Base-by-base conservation (phyloP, 306 rosid species). In the Prunus salicina region DNA sequence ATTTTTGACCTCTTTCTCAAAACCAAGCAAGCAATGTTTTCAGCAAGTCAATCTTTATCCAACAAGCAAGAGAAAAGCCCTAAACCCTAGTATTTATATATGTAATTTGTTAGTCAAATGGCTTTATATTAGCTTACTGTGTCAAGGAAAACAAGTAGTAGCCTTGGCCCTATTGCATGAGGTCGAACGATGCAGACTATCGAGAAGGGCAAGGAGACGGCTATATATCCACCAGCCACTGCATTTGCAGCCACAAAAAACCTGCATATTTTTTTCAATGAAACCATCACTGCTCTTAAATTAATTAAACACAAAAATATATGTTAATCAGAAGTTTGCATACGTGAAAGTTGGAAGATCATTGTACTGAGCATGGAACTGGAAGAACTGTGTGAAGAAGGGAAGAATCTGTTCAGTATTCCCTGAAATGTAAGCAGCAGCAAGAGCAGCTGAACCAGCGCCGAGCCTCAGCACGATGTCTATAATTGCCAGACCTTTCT, bases 321-420 rank as follows among this genome's bases (percentile, higher is more conserved):
- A 19, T 12, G 50, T 30, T 11, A 11, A 25, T 38, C 32, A 62
- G 28, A 34, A 50, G 25, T 7, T 68, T 18, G 15, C 66, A 13
- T 83, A 90, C 95, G 72, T 12, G 66, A 88, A 84, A 82, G 82
- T 76, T 6, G 92, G 92, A 69, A 90, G 76, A 62, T 86, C 87
- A 79, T 64, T 34, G 77, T 88, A 86, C 68, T 90, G 53, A 83
- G 87, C 96, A 70, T 90, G 88, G 76, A 88, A 90, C 86, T 90
- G 91, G 64, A 90, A 60, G 80, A 90, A 90, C 86, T 88, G 91
- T 1, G 96, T 88, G 86, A 90, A 90, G 86, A 90, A 90, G 12
- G 96, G 92, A 41, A 90, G 91, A 15, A 75, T 69, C 70, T 90
- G 83, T 12, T 88, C 85, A 62, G 78, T 66, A 67, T 41, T 82